Base-by-base conservation (phyloP, 176 grass and related monocot genomes). In the Cenchrus fungigraminus region DNA sequence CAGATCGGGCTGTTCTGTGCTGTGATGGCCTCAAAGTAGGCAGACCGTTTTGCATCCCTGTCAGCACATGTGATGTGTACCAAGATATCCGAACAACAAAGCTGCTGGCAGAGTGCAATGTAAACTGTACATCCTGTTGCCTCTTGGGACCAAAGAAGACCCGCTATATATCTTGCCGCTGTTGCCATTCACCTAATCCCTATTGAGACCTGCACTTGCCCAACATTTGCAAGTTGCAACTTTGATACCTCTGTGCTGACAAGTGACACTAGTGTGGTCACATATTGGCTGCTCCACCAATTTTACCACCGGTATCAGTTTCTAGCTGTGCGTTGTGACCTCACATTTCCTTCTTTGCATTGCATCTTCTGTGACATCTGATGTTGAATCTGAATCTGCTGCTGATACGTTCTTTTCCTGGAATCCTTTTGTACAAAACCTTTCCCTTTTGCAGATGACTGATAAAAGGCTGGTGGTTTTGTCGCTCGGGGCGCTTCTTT, bases 401-500 rank as follows among this genome's bases (percentile, higher is more conserved):
- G n/a, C n/a, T 66, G 58, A 19, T 81, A 49, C 12, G 34, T 7
- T 34, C n/a, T 47, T 51, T 57, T 87, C 61, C 49, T 66, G 17
- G 2, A 40, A 86, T 37, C 13, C 32, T 25, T 58, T 67, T 68
- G 44, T 22, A 37, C 60, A 43, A 68, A 58, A 8, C n/a, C 62
- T 79, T 86, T 81, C 8, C 59, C 50, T 57, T 66, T 67, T 65
- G 78, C 60, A 75, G 85, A 50, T 87, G 49, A 75, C 85, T 68
- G 85, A 68, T 74, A 31, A 74, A 74, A 74, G 50, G 20, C 49
- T 87, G 69, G n/a, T 22, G 16, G 17, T 80, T 79, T 53, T 45
- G 77, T 74, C 85, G 15, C 34, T 66, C 37, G 37, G 37, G 34
- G 58, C 68, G 13, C 20, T 15, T 74, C 37, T 81, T 81, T 74